These are phyloP conservation scores for Aspergillus calidoustus DNA, from an alignment of 2,329 filamentous ascomycete species.

Conservation along the genomic window DNA sequence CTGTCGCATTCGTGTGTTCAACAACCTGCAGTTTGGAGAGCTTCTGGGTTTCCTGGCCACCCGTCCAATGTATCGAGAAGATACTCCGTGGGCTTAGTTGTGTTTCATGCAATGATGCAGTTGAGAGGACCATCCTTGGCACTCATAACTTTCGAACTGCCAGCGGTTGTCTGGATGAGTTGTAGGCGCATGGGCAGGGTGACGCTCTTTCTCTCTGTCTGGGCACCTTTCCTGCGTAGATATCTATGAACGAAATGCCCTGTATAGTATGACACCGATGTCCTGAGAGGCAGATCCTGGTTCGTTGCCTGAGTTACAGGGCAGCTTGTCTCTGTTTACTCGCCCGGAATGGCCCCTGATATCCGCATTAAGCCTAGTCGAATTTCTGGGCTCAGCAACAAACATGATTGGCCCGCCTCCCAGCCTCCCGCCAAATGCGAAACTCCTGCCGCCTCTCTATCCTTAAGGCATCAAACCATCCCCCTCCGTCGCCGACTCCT, in stretches of 20 bases:
- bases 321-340: slow-evolving; percentile 29
- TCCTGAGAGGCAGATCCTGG: neutral
- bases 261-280: no score
- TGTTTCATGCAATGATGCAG: no score
- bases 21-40: neutral
- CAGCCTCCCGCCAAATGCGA: slow-evolving; percentile 30
- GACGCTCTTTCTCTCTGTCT: neutral
- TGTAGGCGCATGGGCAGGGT: no score
- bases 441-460: slow-evolving; percentile 26
- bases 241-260: neutral
- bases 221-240: neutral
- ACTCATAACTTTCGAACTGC: no score
- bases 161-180: no score
- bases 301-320: slow-evolving; percentile 30
- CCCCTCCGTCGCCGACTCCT: slow-evolving; percentile 20
- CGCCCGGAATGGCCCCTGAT: slow-evolving; percentile 13
- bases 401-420: slow-evolving; percentile 28
- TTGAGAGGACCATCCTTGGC: no score
- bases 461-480: slow-evolving; percentile 33
- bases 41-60: no score
- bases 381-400: slow-evolving; percentile 30
- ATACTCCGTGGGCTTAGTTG: no score
- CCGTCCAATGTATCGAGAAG: no score
- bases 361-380: slow-evolving; percentile 15
- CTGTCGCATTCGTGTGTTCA: neutral